A percentile compares a stretch with the other conserved stretches of the same genome.
Evolutionary conservation across 2,329 filamentous ascomycete genomes (phyloP).

Genomic region (Arthrobotrys megalospora): DNA sequence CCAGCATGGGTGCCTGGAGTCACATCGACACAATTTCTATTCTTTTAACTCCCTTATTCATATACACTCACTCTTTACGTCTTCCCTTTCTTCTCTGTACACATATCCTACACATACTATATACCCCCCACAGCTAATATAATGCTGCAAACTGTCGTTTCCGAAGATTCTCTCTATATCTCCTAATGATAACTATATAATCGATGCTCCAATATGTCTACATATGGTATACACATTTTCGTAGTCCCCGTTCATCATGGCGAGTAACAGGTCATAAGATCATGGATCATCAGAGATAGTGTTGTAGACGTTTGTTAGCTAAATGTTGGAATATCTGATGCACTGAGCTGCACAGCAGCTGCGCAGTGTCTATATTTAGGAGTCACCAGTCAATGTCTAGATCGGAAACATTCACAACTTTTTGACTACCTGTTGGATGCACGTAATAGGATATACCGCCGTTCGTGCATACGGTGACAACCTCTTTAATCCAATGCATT

Average conservation of each 20-base stretch:
- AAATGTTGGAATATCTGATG: background rate
- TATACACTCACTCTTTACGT: conserved; percentile 26
- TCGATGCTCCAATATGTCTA: background rate
- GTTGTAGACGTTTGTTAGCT: conserved; percentile 1
- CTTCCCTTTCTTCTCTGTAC: conserved; percentile 38
- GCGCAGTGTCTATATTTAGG: conserved; percentile 1
- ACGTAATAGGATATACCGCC: conserved; percentile 9
- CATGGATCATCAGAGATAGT: background rate
- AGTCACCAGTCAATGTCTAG: background rate
- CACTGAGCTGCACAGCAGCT: background rate
- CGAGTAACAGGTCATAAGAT: background rate
- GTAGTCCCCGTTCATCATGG: background rate
- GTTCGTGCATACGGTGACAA: background rate
- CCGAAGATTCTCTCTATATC: background rate
- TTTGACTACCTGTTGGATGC: conserved; percentile 9
- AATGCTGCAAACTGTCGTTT: conserved; percentile 22
- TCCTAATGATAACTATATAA: background rate
- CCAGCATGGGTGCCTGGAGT: conserved; percentile 50
- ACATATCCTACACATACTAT: conserved; percentile 37
- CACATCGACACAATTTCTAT: conserved; percentile 5
- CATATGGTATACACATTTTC: background rate
- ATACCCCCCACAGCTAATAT: conserved; percentile 18
- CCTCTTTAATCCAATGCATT: background rate
- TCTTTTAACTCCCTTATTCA: conserved; percentile 13
- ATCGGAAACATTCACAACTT: conserved; percentile 10